These are phyloP conservation scores for Rhizopus arrhizus DNA, from an alignment of 371 early-diverging fungal genomes.

Conservation along the genomic window DNA sequence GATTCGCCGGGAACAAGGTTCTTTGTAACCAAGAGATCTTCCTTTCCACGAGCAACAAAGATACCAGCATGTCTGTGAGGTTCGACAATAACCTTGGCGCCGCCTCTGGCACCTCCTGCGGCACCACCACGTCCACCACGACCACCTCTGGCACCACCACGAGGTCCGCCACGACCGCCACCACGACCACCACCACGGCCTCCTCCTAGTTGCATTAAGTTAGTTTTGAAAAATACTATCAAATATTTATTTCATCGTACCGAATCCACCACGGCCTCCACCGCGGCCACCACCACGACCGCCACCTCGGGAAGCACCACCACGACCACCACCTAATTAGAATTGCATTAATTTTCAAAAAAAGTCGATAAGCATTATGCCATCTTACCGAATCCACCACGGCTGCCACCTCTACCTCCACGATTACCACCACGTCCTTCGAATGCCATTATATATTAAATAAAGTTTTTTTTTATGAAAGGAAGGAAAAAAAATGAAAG, in stretches of 20 bases:
- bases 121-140: constrained; percentile 72
- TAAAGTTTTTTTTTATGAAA: too few species aligned
- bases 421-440: constrained; percentile 36
- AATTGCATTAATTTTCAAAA: background rate
- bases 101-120: constrained; percentile 81
- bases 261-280: too few species aligned
- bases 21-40: constrained; percentile 98
- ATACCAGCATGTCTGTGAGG: too few species aligned
- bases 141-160: constrained; percentile 45
- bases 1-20: constrained; percentile 98
- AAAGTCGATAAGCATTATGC: constrained; percentile 19
- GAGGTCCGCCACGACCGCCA: constrained; percentile 41
- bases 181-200: constrained; percentile 37
- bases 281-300: too few species aligned
- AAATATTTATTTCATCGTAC: too few species aligned
- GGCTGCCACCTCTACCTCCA: constrained; percentile 25
- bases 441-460: too few species aligned
- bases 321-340: too few species aligned
- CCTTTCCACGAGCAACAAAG: constrained; percentile 92
- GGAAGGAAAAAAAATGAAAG: too few species aligned
- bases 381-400: constrained; percentile 21
- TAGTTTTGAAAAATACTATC: too few species aligned
- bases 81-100: too few species aligned
- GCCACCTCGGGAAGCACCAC: too few species aligned
- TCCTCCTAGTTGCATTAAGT: too few species aligned